Base-by-base conservation (phyloP, 371 early-diverging fungal species). In the Mortierella sp. region DNA sequence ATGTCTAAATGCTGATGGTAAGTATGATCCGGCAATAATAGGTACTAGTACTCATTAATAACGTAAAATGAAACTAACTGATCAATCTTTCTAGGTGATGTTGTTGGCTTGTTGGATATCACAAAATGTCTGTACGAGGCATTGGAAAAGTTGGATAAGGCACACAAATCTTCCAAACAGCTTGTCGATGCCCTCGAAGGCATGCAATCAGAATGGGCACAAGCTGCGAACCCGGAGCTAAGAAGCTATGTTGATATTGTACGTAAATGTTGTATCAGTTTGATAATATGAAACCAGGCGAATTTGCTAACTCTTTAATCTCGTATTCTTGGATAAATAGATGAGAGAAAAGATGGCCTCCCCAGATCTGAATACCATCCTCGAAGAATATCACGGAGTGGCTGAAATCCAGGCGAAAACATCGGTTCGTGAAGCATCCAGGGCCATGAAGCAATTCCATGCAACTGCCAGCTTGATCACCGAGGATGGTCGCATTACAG, bases 81-180 rank as follows among this genome's bases (percentile, higher is more conserved):
- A 17, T 23, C 53, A 26, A 53, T 57, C n/a, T n/a, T 56, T 32
- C n/a, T 58, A 72, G 94, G 91, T 55, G 95, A 95, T 72, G 94
- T 98, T 55, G 94, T 97, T 51, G 97, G 98, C 13, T 77, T 96
- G 51, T 84, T 97, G 56, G 98, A 97, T 84, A 96, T 97, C 68
- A 96, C 97, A 64, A 96, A 96, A 73, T 95, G 96, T 83, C 87
- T 97, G 65, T 96, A 94, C 82, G 96, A 96, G 68, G 93, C 96
- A 29, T 83, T 97, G 54, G 96, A 95, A 68, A 95, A 95, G 66
- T 89, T 97, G 83, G 97, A 96, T 71, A 89, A 93, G 26, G 95
- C 96, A 28, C 94, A 94, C 85, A 90, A 91, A 59, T 93, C 95
- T 40, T 93, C 94, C 63, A 86, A 89, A 68, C 89, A 89, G 69